Base-by-base conservation (phyloP, 2,329 filamentous ascomycete genomes). In the Fusarium sp. region DNA sequence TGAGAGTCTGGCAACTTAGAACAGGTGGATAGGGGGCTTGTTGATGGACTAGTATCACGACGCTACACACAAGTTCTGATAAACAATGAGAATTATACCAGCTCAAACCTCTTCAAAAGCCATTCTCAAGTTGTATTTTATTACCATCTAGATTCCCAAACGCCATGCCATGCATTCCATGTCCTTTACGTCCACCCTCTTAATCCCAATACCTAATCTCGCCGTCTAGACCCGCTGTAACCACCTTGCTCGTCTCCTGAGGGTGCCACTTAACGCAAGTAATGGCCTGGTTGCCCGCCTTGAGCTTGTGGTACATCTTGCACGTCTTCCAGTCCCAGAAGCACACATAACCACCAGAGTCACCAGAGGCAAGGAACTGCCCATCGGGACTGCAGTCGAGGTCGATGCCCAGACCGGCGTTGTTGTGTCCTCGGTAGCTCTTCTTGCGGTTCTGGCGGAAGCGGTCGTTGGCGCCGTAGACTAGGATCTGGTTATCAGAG, bases 291-390 rank as follows among this genome's bases (percentile, higher is more conserved):
- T 95, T 95, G 68, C 94, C 91, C 27, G 95, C 95, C 84, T 93
- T 91, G 74, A 99, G 91, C 88, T 98, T 98, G 85, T 98, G 95
- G 84, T 95, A 98, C 95, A 99, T 96, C 86, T 98, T 98, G 83
- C 96, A 97, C 42, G 95, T 98, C 90, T 99, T 99, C 94, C 95
- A 99, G 84, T 98, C 97, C 95, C 95, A 99, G 85, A 98, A 98
- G 84, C 94, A 97, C 57, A 98, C 91, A 79, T 91, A 98, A 38
- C 97, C 97, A 18, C 91, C 95, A 61, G 91, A 94, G 82, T 99
- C 97, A 71, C 97, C 97, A 20, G 91, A 94, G 22, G 91, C 93
- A 64, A 99, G 87, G 82, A 98, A 97, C 80, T 97, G 95, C 0
- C 97, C 97, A 81, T 98, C 97, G 1, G 95, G 94, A 78, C 92